These are phyloP conservation scores for Agrostemma githago DNA, from an alignment of 148 eudicot species.

Conservation along the genomic window DNA sequence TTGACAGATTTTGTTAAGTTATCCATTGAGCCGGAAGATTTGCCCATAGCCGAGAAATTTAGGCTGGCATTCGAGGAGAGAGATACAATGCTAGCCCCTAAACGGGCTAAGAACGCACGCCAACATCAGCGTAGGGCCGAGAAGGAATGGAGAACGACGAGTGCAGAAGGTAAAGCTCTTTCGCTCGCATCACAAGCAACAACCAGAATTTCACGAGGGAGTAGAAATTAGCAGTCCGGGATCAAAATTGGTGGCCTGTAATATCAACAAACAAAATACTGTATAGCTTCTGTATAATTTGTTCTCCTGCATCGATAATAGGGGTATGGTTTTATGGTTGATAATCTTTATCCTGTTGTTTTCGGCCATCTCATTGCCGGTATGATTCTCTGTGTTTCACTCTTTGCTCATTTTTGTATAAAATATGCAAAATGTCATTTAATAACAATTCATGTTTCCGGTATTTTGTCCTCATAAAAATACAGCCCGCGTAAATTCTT, in stretches of 20 bases:
- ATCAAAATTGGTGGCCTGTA: not conserved
- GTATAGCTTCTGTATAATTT: not conserved
- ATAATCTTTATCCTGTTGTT: too few relatives aligned
- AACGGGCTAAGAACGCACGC: conserved; percentile 90
- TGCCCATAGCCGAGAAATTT: conserved; percentile 77
- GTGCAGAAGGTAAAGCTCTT: conserved; percentile 57
- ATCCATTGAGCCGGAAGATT: conserved; percentile 24
- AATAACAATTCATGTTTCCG: too few relatives aligned
- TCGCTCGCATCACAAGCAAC: conserved; percentile 67
- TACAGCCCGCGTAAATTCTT: too few relatives aligned
- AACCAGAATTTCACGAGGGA: conserved; percentile 45
- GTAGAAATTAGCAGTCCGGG: conserved; percentile 17
- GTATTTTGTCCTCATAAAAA: too few relatives aligned
- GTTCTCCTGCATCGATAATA: too few relatives aligned
- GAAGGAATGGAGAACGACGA: conserved; percentile 60
- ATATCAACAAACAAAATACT: not conserved
- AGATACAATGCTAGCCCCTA: conserved; percentile 82
- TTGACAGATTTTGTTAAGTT: conserved; percentile 17
- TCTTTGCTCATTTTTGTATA: too few relatives aligned
- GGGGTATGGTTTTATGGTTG: not conserved
- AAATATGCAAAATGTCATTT: too few relatives aligned
- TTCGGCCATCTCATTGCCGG: too few relatives aligned
- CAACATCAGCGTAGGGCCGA: conserved; percentile 83
- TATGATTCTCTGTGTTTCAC: too few relatives aligned
- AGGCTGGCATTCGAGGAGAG: conserved; percentile 79